A percentile compares a stretch with the other conserved stretches of the same genome.
Conservation (phyloP, 2,329 filamentous ascomycete species). For the Cladophialophora chaetospira region DNA sequence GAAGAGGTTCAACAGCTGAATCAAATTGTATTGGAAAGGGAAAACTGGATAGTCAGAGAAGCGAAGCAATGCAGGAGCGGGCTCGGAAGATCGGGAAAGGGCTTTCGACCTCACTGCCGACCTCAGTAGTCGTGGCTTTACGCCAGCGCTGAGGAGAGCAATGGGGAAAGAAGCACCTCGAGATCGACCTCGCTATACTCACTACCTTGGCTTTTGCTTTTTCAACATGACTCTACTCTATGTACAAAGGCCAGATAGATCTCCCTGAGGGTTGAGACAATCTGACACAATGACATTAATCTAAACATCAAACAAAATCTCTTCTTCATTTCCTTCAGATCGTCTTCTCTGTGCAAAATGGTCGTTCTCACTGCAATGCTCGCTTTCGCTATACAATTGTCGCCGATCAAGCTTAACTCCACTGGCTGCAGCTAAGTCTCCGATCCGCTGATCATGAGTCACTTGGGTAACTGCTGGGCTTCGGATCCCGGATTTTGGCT, state of each 20-base stretch:
- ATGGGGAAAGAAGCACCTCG: not conserved
- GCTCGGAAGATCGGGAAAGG: not conserved
- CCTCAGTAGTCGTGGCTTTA: slow-evolving; percentile 31
- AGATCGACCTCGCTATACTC: not conserved
- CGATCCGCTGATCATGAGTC: slow-evolving; percentile 4
- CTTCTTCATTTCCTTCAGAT: not conserved
- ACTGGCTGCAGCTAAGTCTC: not conserved
- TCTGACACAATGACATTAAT: not conserved
- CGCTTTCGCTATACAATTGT: not conserved
- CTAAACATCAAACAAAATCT: not conserved
- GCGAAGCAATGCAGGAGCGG: not conserved
- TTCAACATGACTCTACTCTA: slow-evolving; percentile 1
- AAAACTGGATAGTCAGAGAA: not conserved
- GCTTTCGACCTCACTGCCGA: slow-evolving; percentile 10
- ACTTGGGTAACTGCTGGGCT: not conserved
- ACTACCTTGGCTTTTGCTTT: not conserved
- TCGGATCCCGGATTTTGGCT: not conserved
- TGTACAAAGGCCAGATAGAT: slow-evolving; percentile 1
- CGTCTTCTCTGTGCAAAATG: slow-evolving; percentile 4
- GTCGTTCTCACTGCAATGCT: not conserved
- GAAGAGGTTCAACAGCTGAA: slow-evolving; percentile 1
- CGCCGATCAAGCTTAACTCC: not conserved
- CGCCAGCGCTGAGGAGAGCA: slow-evolving; percentile 28
- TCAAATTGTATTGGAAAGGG: slow-evolving; percentile 12
- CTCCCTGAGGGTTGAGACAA: slow-evolving; percentile 1